Evolutionary conservation across 805 yeast species (phyloP), one percentile per base, ranked within the genome.

Genomic region (Saccharomyces mikatae): DNA sequence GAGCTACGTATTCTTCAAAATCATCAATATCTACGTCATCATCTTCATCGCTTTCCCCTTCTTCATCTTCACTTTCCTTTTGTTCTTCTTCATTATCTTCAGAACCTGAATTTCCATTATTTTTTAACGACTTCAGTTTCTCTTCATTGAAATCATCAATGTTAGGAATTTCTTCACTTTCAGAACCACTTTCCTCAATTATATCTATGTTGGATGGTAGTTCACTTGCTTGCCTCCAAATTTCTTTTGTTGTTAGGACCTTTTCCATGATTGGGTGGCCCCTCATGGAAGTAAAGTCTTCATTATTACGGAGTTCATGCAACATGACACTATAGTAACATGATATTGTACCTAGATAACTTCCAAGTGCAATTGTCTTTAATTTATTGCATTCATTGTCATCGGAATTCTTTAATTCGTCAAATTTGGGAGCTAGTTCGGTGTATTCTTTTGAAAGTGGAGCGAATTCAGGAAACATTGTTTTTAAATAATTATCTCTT

Each of bases 211-310:
- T 60, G 36, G 64, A 76, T 13, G 78, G 79, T 36, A 84, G 66
- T 57, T 75, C 80, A 49, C 72, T 76, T 4, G 95, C 96, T 63
- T 87, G 91, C 66, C 94, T 80, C 96, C 97, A 91, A 17, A 88
- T 78, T 65, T 92, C 97, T 60, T 95, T 79, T 2, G 94, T 78
- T 52, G 86, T 83, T 52, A 92, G 73, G 32, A 92, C 84, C 29
- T 86, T 80, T 64, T 88, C 90, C 97, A 94, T 92, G 1, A 92
- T 85, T 2, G 92, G 87, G 60, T 87, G 92, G 54, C 89, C 95
- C 62, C 89, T 89, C 86, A 91, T 83, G 10, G 80, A 72, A 32
- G 75, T 67, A 57, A 83, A 79, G 2, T 77, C 74, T 51, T 82
- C 86, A 28, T 81, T 84, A 24, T 74, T 74, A 47, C 74, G 71